Conservation (phyloP, 306 rosid genomes). For the Quillaja saponaria region DNA sequence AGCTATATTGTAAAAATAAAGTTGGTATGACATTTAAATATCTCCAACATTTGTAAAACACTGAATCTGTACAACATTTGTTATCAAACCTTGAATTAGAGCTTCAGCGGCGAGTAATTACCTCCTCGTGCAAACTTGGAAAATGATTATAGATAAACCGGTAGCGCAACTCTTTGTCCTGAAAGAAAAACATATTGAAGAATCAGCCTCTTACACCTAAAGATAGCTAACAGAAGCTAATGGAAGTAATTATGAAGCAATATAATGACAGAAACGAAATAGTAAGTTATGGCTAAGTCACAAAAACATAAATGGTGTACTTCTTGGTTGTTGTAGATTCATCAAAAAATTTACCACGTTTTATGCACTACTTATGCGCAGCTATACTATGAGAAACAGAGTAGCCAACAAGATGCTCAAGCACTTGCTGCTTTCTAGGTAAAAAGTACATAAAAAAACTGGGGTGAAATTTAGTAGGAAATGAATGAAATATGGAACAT, state of each 20-base stretch:
- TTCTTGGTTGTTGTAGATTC: too few relatives aligned
- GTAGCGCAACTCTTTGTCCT: conserved; percentile 93
- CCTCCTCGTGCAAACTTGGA: conserved; percentile 95
- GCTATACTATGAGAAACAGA: too few relatives aligned
- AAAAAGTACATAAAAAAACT: too few relatives aligned
- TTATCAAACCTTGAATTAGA: conserved; percentile 39
- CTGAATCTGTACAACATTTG: conserved; percentile 13
- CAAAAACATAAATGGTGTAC: too few relatives aligned
- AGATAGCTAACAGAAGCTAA: background rate
- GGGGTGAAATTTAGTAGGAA: too few relatives aligned
- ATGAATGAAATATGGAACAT: too few relatives aligned
- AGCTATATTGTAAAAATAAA: background rate
- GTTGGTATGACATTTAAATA: background rate
- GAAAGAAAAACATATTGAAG: conserved; percentile 29
- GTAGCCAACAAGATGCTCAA: too few relatives aligned
- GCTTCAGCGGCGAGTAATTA: conserved; percentile 48
- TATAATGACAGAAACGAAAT: background rate
- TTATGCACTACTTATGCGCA: too few relatives aligned
- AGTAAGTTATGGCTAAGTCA: background rate
- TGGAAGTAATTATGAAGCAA: background rate
- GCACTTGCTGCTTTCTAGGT: too few relatives aligned
- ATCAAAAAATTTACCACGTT: too few relatives aligned
- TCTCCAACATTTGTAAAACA: background rate
- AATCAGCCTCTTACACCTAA: conserved; percentile 23
- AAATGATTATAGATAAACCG: conserved; percentile 98